phyloP scores from a whole-genome alignment of 805 yeast genomes.

The Metschnikowia shivogae region DNA sequence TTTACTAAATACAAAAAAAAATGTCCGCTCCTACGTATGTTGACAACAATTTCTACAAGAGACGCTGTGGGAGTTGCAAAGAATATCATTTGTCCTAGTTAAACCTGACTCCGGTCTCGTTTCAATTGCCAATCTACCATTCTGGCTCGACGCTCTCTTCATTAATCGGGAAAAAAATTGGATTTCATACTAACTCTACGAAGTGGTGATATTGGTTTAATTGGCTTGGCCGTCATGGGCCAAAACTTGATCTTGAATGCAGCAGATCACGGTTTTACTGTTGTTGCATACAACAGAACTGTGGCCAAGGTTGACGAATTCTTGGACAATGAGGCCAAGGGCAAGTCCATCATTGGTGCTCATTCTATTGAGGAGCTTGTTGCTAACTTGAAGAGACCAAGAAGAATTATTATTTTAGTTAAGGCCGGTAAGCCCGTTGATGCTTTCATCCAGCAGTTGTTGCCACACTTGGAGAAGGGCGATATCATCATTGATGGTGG shows the following conservation, averaged over 20 bases:
- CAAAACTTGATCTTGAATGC: conserved; percentile 95
- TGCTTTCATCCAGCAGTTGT: conserved; percentile 77
- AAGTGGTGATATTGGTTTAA: conserved; percentile 95
- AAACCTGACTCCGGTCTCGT: neutral
- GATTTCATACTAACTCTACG: conserved; percentile 20
- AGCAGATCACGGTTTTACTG: conserved; percentile 98
- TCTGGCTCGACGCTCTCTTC: neutral
- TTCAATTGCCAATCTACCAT: neutral
- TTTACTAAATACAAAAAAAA: conserved; percentile 7
- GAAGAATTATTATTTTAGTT: conserved; percentile 89
- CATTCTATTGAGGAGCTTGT: conserved; percentile 84
- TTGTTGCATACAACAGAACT: conserved; percentile 98
- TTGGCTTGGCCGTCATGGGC: conserved; percentile 99
- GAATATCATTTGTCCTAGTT: neutral
- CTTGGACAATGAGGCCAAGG: conserved; percentile 93
- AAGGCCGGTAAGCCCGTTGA: conserved; percentile 98
- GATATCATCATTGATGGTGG: conserved; percentile 99
- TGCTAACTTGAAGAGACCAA: conserved; percentile 90
- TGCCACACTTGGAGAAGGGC: conserved; percentile 90
- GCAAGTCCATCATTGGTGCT: conserved; percentile 93
- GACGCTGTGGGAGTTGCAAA: neutral
- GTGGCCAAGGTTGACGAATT: conserved; percentile 93
- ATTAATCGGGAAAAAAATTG: neutral
- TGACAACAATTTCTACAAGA: too few relatives aligned
- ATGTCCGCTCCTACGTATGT: conserved; percentile 46